phyloP scores from a whole-genome alignment of 192 early-diverging fungal genomes.

The Phycomyces blakesleeanus region DNA sequence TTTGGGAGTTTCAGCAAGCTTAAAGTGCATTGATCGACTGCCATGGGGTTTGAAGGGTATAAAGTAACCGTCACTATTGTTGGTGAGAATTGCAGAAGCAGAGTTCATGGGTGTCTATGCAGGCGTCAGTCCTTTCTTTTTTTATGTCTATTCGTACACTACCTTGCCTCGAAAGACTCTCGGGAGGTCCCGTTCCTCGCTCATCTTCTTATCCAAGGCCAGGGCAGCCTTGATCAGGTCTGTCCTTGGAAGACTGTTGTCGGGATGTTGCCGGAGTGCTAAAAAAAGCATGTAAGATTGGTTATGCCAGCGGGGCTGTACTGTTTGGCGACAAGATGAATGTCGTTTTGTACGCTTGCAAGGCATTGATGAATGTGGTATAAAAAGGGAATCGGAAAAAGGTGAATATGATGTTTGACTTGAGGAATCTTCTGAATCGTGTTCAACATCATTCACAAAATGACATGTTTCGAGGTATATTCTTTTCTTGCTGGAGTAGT shows the following conservation, averaged over 20 bases:
- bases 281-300: conserved; percentile 83
- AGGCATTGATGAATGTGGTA: not conserved
- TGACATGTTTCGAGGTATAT: too few relatives aligned
- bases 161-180: conserved; percentile 84
- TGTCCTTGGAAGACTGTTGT: conserved; percentile 62
- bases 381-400: not conserved
- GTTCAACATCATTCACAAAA: too few relatives aligned
- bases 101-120: conserved; percentile 74
- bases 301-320: conserved; percentile 78
- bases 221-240: conserved; percentile 74
- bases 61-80: conserved; percentile 74
- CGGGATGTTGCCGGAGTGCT: conserved; percentile 65
- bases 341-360: not conserved
- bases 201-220: conserved; percentile 72
- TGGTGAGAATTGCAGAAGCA: conserved; percentile 72
- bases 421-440: not conserved
- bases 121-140: not conserved
- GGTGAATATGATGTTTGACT: not conserved
- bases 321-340: not conserved
- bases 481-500: too few relatives aligned
- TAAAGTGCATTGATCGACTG: conserved; percentile 65
- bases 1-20: conserved; percentile 70
- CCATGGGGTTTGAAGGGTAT: conserved; percentile 61
- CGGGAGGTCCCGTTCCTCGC: conserved; percentile 65
- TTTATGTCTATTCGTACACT: conserved; percentile 7